Conservation (phyloP, 1,284 basidiomycete species). For the Afroboletus lepidellus region DNA sequence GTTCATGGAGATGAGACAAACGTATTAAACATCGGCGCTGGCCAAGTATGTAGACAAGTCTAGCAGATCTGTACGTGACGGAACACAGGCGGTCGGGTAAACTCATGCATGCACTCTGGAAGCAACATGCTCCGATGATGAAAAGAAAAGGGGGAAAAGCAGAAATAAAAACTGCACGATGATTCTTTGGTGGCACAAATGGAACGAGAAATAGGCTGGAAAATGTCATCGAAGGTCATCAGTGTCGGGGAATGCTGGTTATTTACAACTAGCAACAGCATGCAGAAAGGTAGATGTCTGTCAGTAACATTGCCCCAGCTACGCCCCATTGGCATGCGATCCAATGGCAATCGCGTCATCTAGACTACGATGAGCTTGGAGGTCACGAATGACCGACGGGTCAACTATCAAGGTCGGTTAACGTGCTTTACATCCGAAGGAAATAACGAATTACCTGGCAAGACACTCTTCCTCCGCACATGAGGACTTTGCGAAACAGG, state of each 20-base stretch:
- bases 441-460: constrained; percentile 62
- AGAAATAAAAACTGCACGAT: constrained; percentile 14
- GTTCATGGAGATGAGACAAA: neutral
- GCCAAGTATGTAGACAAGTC: constrained; percentile 16
- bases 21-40: constrained; percentile 21
- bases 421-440: neutral
- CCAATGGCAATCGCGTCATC: constrained; percentile 51
- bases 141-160: constrained; percentile 1
- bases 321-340: constrained; percentile 33
- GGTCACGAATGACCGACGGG: constrained; percentile 82
- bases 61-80: constrained; percentile 29
- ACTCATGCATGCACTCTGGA: constrained; percentile 31
- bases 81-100: constrained; percentile 19
- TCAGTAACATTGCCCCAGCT: constrained; percentile 14
- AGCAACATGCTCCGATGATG: constrained; percentile 24
- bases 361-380: constrained; percentile 83
- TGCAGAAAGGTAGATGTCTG: constrained; percentile 16
- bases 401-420: constrained; percentile 56
- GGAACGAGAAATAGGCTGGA: constrained; percentile 22
- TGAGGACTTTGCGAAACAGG: constrained; percentile 60
- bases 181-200: constrained; percentile 22
- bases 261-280: constrained; percentile 28
- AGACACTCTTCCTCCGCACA: constrained; percentile 80
- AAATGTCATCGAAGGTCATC: constrained; percentile 34
- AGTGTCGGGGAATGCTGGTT: constrained; percentile 16